These are phyloP conservation scores for Actinomortierella ambigua DNA, from an alignment of 371 early-diverging fungal genomes.

Conservation along the genomic window DNA sequence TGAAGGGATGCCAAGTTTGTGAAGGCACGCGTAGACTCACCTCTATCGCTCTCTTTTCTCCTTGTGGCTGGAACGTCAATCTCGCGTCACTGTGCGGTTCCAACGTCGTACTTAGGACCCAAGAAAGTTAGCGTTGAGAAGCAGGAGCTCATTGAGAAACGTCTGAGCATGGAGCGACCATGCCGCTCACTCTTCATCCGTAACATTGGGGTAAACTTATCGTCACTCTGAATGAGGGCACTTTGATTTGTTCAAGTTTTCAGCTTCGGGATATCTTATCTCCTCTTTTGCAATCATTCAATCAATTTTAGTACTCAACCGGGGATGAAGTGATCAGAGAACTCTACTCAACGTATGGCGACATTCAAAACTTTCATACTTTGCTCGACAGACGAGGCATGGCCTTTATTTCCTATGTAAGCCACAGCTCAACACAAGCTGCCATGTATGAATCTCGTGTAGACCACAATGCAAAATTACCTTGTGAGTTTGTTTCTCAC, in stretches of 20 bases:
- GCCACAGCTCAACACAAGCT: neutral
- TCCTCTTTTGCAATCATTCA: neutral
- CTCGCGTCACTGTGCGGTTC: too few relatives aligned
- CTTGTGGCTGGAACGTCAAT: too few relatives aligned
- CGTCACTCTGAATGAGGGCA: too few relatives aligned
- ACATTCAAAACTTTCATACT: conserved; percentile 24
- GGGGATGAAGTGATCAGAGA: conserved; percentile 12
- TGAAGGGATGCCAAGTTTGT: too few relatives aligned
- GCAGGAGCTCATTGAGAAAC: conserved; percentile 28
- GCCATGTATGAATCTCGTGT: too few relatives aligned
- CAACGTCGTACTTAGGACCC: too few relatives aligned
- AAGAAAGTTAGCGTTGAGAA: conserved; percentile 5
- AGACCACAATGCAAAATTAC: too few relatives aligned
- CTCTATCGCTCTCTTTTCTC: too few relatives aligned
- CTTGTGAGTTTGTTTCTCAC: too few relatives aligned
- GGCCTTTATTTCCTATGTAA: conserved; percentile 44
- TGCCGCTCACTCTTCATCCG: conserved; percentile 45
- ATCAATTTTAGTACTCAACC: conserved; percentile 8
- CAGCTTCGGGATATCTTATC: too few relatives aligned
- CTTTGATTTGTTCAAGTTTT: too few relatives aligned
- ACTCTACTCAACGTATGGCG: conserved; percentile 23
- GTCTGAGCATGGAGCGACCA: conserved; percentile 31
- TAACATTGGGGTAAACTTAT: conserved; percentile 38
- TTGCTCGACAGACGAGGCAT: conserved; percentile 35
- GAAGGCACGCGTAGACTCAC: too few relatives aligned